A percentile compares a stretch with the other conserved stretches of the same genome.
Evolutionary conservation across 2,329 filamentous ascomycete genomes (phyloP).

Genomic region (Alternaria gaisen): DNA sequence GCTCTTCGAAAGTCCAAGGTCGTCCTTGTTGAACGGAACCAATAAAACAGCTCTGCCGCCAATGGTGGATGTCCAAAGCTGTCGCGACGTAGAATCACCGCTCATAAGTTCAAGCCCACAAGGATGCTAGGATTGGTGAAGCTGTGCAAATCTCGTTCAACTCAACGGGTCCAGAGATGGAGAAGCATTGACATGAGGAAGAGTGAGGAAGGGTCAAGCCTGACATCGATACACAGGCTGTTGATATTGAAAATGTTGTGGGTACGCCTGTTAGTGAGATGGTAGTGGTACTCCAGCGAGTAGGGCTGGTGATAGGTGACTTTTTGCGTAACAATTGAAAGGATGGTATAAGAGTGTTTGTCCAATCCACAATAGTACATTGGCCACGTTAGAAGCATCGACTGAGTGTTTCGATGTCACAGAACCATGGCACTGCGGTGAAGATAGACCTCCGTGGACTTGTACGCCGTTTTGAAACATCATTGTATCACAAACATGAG

Average conservation of each 20-base stretch:
- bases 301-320: too few species aligned
- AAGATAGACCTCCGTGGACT: too few species aligned
- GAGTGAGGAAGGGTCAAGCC: background rate
- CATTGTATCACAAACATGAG: too few species aligned
- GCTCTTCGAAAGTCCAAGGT: background rate
- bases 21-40: background rate
- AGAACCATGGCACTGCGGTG: background rate
- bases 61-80: background rate
- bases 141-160: background rate
- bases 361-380: too few species aligned
- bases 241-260: too few species aligned
- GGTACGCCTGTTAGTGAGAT: background rate
- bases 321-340: too few species aligned
- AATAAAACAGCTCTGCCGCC: background rate
- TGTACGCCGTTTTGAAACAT: too few species aligned
- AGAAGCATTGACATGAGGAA: background rate
- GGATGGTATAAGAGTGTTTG: too few species aligned
- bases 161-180: background rate
- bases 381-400: too few species aligned
- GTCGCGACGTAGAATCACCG: background rate
- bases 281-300: background rate
- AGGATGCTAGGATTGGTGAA: background rate
- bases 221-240: background rate
- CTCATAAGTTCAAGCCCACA: background rate
- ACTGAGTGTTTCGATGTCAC: background rate